Evolutionary conservation across 2,329 filamentous ascomycete genomes (phyloP).

Genomic region (Nemania abortiva): DNA sequence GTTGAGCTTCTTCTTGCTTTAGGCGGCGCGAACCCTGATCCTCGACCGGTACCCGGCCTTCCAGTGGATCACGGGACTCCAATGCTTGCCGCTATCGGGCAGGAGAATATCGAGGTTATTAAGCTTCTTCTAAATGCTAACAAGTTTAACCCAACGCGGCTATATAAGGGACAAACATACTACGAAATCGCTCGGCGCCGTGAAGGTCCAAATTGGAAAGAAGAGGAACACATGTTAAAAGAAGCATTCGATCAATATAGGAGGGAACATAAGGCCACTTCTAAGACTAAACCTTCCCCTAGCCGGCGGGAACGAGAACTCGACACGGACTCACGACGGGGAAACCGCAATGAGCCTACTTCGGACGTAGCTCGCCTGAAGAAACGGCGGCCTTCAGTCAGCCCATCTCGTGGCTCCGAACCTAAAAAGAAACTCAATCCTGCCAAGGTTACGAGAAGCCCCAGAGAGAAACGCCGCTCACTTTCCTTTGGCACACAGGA

Average conservation of each 20-base stretch:
- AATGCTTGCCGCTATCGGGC: slow-evolving; percentile 93
- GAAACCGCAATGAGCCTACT: slow-evolving; percentile 58
- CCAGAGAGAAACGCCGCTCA: slow-evolving; percentile 63
- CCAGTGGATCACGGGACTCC: slow-evolving; percentile 84
- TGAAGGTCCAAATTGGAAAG: slow-evolving; percentile 88
- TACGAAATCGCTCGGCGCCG: slow-evolving; percentile 87
- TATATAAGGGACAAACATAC: slow-evolving; percentile 83
- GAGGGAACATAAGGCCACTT: slow-evolving; percentile 61
- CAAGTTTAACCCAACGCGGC: slow-evolving; percentile 83
- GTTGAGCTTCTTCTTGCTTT: slow-evolving; percentile 81
- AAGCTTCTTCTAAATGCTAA: slow-evolving; percentile 81
- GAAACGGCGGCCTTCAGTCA: slow-evolving; percentile 62
- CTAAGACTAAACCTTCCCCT: slow-evolving; percentile 67
- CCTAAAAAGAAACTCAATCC: slow-evolving; percentile 57
- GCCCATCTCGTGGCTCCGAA: slow-evolving; percentile 62
- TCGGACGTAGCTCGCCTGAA: slow-evolving; percentile 57
- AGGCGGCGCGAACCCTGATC: slow-evolving; percentile 75
- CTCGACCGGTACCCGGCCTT: slow-evolving; percentile 70
- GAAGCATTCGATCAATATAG: slow-evolving; percentile 76
- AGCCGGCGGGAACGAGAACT: slow-evolving; percentile 55
- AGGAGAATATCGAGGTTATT: slow-evolving; percentile 87
- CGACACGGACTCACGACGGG: slow-evolving; percentile 59
- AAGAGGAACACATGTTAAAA: slow-evolving; percentile 85
- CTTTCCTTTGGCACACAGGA: slow-evolving; percentile 61
- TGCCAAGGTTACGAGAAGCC: slow-evolving; percentile 56